Percentiles rank a stretch among this genome's conserved stretches.
These are phyloP conservation scores for Backusella psychrophila DNA, from an alignment of 192 early-diverging fungal genomes.

Conservation along the genomic window DNA sequence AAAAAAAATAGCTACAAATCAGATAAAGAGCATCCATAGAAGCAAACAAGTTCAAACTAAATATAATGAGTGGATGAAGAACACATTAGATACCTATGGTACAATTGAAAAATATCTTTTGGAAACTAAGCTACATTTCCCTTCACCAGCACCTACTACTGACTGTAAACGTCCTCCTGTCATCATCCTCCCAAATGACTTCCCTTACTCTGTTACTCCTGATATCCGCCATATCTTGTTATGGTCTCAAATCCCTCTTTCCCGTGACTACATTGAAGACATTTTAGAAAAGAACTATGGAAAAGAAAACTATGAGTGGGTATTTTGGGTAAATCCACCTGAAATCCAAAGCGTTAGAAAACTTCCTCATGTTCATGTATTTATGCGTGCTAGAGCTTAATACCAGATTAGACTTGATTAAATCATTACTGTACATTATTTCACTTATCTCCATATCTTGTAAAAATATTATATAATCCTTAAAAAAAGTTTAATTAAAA, in stretches of 20 bases:
- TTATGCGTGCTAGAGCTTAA: conserved; percentile 12
- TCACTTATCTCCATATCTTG: neutral
- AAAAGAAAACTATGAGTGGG: conserved; percentile 14
- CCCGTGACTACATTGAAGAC: conserved; percentile 2
- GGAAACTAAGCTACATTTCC: conserved; percentile 14
- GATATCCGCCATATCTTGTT: conserved; percentile 24
- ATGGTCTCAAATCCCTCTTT: conserved; percentile 20
- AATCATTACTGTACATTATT: neutral
- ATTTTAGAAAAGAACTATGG: conserved; percentile 20
- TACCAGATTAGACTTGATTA: neutral
- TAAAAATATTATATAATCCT: conserved; percentile 3
- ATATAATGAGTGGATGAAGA: conserved; percentile 26
- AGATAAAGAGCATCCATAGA: conserved; percentile 28
- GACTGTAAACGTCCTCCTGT: conserved; percentile 5
- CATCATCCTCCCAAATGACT: conserved; percentile 33
- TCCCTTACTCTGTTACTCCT: conserved; percentile 20
- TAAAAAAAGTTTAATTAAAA: conserved; percentile 3
- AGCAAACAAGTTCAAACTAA: conserved; percentile 2
- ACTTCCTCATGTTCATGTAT: conserved; percentile 33
- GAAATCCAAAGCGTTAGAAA: conserved; percentile 33
- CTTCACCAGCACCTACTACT: neutral
- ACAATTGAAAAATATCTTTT: conserved; percentile 30
- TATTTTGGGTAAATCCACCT: conserved; percentile 32
- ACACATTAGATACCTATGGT: conserved; percentile 21
- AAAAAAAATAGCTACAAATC: conserved; percentile 18